Percentiles rank a stretch among this genome's conserved stretches.
phyloP scores from a whole-genome alignment of 2,329 filamentous ascomycete genomes.

The Paecilomyces niveus region DNA sequence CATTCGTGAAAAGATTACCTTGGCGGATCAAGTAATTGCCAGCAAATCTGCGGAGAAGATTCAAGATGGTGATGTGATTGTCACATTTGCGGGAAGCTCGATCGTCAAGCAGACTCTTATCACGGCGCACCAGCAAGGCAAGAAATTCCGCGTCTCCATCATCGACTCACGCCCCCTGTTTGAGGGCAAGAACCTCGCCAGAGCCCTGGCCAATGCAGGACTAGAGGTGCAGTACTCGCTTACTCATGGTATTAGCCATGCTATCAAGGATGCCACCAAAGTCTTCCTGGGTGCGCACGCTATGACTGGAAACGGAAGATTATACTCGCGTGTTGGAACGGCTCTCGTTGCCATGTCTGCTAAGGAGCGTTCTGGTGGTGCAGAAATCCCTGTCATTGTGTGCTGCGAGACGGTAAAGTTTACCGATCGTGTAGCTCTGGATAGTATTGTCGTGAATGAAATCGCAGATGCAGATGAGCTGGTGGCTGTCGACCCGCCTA shows the following conservation, averaged over 20 bases:
- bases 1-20: conserved; percentile 80
- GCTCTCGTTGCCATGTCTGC: conserved; percentile 81
- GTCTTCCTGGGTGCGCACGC: conserved; percentile 84
- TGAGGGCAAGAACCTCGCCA: conserved; percentile 65
- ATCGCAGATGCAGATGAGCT: conserved; percentile 70
- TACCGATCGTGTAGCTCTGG: conserved; percentile 78
- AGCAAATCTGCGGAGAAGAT: conserved; percentile 69
- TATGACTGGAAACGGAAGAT: conserved; percentile 88
- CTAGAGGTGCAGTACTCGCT: conserved; percentile 75
- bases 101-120: conserved; percentile 79
- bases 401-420: conserved; percentile 96
- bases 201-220: conserved; percentile 60
- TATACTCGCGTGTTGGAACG: conserved; percentile 84
- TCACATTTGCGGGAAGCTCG: conserved; percentile 80
- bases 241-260: conserved; percentile 68
- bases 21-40: conserved; percentile 81
- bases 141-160: conserved; percentile 73
- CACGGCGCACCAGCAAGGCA: conserved; percentile 62
- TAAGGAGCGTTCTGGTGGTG: conserved; percentile 47
- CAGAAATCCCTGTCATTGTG: conserved; percentile 74
- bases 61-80: conserved; percentile 67
- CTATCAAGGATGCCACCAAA: conserved; percentile 63
- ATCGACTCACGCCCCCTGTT: conserved; percentile 69
- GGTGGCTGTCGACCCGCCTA: conserved; percentile 21
- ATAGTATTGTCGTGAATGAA: conserved; percentile 92